Evolutionary conservation across 164 flowering plant species (phyloP).

Genomic region (Pachysandra terminalis): DNA sequence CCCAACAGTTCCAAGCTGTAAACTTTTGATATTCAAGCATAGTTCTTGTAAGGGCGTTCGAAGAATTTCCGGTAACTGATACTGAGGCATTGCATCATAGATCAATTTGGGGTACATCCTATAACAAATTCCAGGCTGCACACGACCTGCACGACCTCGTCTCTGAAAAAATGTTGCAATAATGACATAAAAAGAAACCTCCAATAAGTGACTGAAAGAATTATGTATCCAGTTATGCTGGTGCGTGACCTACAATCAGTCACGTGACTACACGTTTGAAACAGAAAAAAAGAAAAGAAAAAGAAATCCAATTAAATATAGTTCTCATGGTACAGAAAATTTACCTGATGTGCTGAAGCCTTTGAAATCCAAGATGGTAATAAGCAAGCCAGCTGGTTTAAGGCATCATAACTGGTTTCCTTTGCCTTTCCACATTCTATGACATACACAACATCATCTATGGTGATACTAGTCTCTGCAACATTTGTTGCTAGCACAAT

Average conservation of each 20-base stretch:
- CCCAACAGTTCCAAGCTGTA: constrained; percentile 77
- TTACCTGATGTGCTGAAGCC: constrained; percentile 98
- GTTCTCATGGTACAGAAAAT: background rate
- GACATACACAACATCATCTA: constrained; percentile 95
- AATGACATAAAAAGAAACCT: constrained; percentile 7
- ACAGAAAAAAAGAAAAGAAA: background rate
- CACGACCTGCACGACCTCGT: constrained; percentile 99
- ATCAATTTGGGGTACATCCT: constrained; percentile 79
- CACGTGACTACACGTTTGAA: background rate
- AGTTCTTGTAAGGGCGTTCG: constrained; percentile 93
- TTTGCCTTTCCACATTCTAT: constrained; percentile 97
- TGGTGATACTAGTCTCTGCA: constrained; percentile 97
- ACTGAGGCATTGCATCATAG: constrained; percentile 79
- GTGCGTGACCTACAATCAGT: background rate
- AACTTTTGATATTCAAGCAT: constrained; percentile 82
- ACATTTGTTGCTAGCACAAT: constrained; percentile 94
- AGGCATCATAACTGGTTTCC: constrained; percentile 98
- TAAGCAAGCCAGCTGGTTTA: constrained; percentile 89
- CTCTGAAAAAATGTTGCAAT: constrained; percentile 48
- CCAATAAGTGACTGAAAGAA: background rate
- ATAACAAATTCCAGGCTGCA: constrained; percentile 91
- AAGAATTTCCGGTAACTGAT: constrained; percentile 90
- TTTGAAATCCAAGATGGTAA: constrained; percentile 98
- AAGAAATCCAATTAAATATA: background rate
- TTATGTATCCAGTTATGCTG: background rate